A percentile compares a stretch with the other conserved stretches of the same genome.
These are phyloP conservation scores for Cordyceps militaris DNA, from an alignment of 2,329 filamentous ascomycete genomes.

Conservation along the genomic window DNA sequence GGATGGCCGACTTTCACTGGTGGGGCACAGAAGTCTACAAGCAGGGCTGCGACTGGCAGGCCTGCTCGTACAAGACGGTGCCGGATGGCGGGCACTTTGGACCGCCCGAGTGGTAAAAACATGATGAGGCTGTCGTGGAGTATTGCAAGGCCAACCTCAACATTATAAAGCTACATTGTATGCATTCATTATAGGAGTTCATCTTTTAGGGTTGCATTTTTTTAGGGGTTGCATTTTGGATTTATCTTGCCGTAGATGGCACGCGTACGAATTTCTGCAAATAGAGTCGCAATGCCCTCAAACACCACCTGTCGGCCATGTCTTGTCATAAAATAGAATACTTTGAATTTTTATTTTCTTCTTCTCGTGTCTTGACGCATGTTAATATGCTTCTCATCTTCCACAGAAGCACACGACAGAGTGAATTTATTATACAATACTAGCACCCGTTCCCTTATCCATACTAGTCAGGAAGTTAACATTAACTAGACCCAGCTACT, in stretches of 20 bases:
- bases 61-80: constrained; percentile 63
- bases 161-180: background rate
- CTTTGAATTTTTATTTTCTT: background rate
- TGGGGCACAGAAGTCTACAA: constrained; percentile 87
- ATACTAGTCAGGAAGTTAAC: background rate
- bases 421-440: constrained; percentile 28
- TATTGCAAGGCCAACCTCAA: background rate
- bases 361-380: background rate
- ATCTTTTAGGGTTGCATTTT: too few species aligned
- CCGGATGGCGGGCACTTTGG: constrained; percentile 60
- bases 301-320: background rate
- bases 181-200: background rate
- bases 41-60: constrained; percentile 77
- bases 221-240: background rate
- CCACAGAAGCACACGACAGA: constrained; percentile 11
- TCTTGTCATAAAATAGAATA: background rate
- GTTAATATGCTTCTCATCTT: background rate
- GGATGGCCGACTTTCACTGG: constrained; percentile 68
- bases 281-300: background rate
- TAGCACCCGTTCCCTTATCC: background rate
- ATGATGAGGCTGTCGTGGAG: background rate
- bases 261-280: background rate
- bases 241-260: background rate
- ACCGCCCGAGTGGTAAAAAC: constrained; percentile 47
- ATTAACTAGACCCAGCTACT: background rate